Percentiles rank a stretch among this genome's conserved stretches.
Conservation (phyloP, 352 stramenopile species). For the Pythium utonaiense region DNA sequence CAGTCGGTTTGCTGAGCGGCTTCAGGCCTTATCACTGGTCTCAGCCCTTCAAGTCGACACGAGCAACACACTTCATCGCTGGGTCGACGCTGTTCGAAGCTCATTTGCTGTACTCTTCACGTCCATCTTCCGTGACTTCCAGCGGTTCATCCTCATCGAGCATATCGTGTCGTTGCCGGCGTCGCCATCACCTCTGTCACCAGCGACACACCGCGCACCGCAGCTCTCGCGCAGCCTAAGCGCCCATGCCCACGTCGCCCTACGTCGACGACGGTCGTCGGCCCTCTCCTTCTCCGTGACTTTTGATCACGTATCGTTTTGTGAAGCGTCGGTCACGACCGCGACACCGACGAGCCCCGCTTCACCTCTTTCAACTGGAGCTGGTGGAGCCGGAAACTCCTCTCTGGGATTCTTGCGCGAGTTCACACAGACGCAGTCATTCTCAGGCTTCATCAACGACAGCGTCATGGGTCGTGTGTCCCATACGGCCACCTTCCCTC, state of each 20-base stretch:
- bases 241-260: slow-evolving; percentile 4
- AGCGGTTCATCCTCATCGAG: slow-evolving; percentile 45
- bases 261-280: slow-evolving; percentile 37
- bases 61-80: slow-evolving; percentile 40
- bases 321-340: slow-evolving; percentile 19
- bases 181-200: slow-evolving; percentile 1
- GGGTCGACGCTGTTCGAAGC: slow-evolving; percentile 58
- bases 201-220: neutral
- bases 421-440: slow-evolving; percentile 62
- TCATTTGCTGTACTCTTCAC: slow-evolving; percentile 66
- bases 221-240: slow-evolving; percentile 2
- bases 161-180: slow-evolving; percentile 9
- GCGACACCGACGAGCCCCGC: neutral
- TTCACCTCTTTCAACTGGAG: neutral
- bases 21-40: slow-evolving; percentile 52
- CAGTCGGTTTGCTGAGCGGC: slow-evolving; percentile 52
- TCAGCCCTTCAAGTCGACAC: slow-evolving; percentile 40
- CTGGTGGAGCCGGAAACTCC: neutral
- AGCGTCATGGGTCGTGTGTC: slow-evolving; percentile 40
- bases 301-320: slow-evolving; percentile 51
- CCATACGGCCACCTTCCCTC: slow-evolving; percentile 30
- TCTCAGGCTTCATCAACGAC: slow-evolving; percentile 61
- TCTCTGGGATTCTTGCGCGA: slow-evolving; percentile 36
- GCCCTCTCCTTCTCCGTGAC: slow-evolving; percentile 45
- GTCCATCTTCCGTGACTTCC: slow-evolving; percentile 57